phyloP scores from a whole-genome alignment of 2,329 filamentous ascomycete genomes.

The Fusarium solani-melongenae region DNA sequence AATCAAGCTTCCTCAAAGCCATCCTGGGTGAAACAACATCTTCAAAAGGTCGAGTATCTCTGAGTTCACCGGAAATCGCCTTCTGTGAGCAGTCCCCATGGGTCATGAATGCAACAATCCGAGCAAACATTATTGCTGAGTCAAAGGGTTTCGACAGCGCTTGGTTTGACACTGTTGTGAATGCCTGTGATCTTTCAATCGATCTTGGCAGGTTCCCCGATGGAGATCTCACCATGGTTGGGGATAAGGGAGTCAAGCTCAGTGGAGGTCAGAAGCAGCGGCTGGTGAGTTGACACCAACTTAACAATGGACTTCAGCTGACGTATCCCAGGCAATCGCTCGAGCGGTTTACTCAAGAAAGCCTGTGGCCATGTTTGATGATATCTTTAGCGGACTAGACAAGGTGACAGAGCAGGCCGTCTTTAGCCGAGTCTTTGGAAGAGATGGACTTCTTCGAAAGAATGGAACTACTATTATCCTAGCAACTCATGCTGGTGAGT shows the following conservation, averaged over 20 bases:
- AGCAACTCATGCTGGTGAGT: constrained; percentile 49
- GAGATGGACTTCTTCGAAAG: constrained; percentile 48
- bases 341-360: constrained; percentile 49
- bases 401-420: constrained; percentile 54
- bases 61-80: constrained; percentile 39
- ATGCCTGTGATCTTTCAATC: constrained; percentile 48
- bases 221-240: constrained; percentile 43
- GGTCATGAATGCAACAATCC: constrained; percentile 49
- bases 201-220: constrained; percentile 43
- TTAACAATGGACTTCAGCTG: not conserved
- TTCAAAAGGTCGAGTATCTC: constrained; percentile 34
- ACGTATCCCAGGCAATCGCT: constrained; percentile 42
- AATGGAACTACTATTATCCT: constrained; percentile 46
- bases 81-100: constrained; percentile 49
- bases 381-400: constrained; percentile 55
- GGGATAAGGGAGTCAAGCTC: constrained; percentile 48
- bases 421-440: constrained; percentile 53
- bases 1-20: constrained; percentile 47
- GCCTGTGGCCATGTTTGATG: constrained; percentile 51
- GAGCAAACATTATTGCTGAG: constrained; percentile 50
- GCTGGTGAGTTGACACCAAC: constrained; percentile 36
- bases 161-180: constrained; percentile 48
- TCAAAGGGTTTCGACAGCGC: constrained; percentile 42
- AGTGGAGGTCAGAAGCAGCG: constrained; percentile 51
- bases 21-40: constrained; percentile 44